Evolutionary conservation across 176 grass and related monocot species (phyloP).

Genomic region (Zoysia pacifica): DNA sequence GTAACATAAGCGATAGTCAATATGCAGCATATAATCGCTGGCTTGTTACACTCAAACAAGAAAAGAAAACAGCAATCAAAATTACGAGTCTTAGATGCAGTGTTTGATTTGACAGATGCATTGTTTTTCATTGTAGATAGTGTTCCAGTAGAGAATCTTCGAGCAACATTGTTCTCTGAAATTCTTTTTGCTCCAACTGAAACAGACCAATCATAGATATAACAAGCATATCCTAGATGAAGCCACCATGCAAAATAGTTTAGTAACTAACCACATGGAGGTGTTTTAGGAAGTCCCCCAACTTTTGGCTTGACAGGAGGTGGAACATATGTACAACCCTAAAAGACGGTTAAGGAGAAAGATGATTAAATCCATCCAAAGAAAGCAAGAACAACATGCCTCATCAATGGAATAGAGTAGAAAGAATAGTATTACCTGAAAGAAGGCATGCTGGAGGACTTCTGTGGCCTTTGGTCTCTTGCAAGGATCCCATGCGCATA

Average conservation of each 20-base stretch:
- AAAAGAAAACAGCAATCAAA: constrained; percentile 17
- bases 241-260: background rate
- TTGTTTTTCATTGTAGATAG: constrained; percentile 50
- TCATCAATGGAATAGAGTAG: background rate
- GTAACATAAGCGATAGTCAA: constrained; percentile 3
- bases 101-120: constrained; percentile 42
- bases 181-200: constrained; percentile 60
- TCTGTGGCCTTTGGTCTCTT: constrained; percentile 91
- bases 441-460: constrained; percentile 85
- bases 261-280: constrained; percentile 72
- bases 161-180: constrained; percentile 44
- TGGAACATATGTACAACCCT: constrained; percentile 51
- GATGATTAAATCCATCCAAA: constrained; percentile 1
- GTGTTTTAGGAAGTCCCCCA: constrained; percentile 63
- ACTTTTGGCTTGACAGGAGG: constrained; percentile 61
- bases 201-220: constrained; percentile 18
- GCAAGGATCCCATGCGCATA: constrained; percentile 92
- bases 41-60: constrained; percentile 1
- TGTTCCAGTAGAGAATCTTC: constrained; percentile 67
- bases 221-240: constrained; percentile 11
- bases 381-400: too few species aligned
- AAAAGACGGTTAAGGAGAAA: constrained; percentile 30
- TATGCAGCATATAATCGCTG: constrained; percentile 6
- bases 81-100: constrained; percentile 57
- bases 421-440: constrained; percentile 55